Evolutionary conservation across 2,329 filamentous ascomycete genomes (phyloP).

Genomic region (Hymenoscyphus fraxineus): DNA sequence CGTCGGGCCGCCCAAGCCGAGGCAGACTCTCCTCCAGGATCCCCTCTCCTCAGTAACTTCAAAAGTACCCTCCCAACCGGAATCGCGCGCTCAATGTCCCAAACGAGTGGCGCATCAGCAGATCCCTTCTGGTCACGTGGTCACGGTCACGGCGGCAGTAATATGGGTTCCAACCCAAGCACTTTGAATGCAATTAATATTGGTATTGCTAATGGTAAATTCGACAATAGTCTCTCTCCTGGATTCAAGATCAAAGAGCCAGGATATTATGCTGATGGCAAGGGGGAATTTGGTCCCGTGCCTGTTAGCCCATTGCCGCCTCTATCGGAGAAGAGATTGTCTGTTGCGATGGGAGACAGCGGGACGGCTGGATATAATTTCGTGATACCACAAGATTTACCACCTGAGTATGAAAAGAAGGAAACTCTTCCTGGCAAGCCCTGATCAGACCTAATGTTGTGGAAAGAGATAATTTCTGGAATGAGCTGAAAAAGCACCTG

Average conservation of each 20-base stretch:
- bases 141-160: conserved; percentile 7
- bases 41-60: conserved; percentile 15
- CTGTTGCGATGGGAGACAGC: neutral
- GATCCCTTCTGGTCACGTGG: conserved; percentile 10
- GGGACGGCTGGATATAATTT: conserved; percentile 12
- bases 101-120: conserved; percentile 10
- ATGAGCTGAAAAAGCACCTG: too few relatives aligned
- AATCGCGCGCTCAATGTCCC: conserved; percentile 19
- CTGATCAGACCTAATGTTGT: too few relatives aligned
- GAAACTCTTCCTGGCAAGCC: neutral
- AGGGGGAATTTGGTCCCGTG: neutral
- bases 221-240: neutral
- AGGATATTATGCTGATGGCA: neutral
- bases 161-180: neutral
- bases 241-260: neutral
- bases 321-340: neutral
- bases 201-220: neutral
- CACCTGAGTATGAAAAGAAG: neutral
- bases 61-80: conserved; percentile 14
- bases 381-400: neutral
- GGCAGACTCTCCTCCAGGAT: conserved; percentile 18
- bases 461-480: too few relatives aligned
- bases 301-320: conserved; percentile 14
- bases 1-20: conserved; percentile 12
- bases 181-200: conserved; percentile 1